Percentiles rank a stretch among this genome's conserved stretches.
These are phyloP conservation scores for Talaromyces sp. DNA, from an alignment of 2,329 filamentous ascomycete species.

Conservation along the genomic window DNA sequence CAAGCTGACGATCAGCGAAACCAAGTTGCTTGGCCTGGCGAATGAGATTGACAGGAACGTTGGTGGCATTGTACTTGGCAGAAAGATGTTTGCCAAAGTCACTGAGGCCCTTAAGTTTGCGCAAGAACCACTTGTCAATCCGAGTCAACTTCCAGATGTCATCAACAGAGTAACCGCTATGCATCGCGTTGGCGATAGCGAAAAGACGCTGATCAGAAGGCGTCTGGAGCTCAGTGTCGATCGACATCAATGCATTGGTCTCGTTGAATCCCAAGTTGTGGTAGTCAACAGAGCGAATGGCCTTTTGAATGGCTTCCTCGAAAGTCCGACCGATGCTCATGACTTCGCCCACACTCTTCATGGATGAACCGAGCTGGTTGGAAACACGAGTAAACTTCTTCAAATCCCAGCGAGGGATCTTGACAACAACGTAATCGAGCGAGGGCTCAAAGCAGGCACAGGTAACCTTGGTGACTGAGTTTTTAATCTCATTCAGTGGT, in stretches of 20 bases:
- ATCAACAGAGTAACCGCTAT: slow-evolving; percentile 85
- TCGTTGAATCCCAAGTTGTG: slow-evolving; percentile 94
- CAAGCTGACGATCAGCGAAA: slow-evolving; percentile 89
- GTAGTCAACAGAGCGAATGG: slow-evolving; percentile 91
- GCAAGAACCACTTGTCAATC: slow-evolving; percentile 98
- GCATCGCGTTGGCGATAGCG: slow-evolving; percentile 97
- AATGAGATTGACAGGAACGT: slow-evolving; percentile 62
- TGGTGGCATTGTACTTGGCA: slow-evolving; percentile 61
- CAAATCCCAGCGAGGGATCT: slow-evolving; percentile 97
- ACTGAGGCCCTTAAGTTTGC: slow-evolving; percentile 83
- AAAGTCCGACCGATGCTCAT: slow-evolving; percentile 98
- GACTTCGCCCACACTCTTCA: slow-evolving; percentile 99
- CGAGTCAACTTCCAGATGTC: slow-evolving; percentile 98
- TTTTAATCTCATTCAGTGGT: slow-evolving; percentile 91
- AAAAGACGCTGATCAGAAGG: slow-evolving; percentile 97
- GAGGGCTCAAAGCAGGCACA: slow-evolving; percentile 98
- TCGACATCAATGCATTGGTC: slow-evolving; percentile 87
- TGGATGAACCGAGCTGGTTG: slow-evolving; percentile 91
- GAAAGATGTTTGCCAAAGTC: slow-evolving; percentile 81
- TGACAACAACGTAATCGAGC: slow-evolving; percentile 95
- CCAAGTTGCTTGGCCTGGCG: slow-evolving; percentile 87
- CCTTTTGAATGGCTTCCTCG: slow-evolving; percentile 97
- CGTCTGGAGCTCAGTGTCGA: slow-evolving; percentile 93
- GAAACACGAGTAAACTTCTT: slow-evolving; percentile 99
- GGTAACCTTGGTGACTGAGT: slow-evolving; percentile 91